These are phyloP conservation scores for Corylus americana DNA, from an alignment of 306 rosid species.

Conservation along the genomic window DNA sequence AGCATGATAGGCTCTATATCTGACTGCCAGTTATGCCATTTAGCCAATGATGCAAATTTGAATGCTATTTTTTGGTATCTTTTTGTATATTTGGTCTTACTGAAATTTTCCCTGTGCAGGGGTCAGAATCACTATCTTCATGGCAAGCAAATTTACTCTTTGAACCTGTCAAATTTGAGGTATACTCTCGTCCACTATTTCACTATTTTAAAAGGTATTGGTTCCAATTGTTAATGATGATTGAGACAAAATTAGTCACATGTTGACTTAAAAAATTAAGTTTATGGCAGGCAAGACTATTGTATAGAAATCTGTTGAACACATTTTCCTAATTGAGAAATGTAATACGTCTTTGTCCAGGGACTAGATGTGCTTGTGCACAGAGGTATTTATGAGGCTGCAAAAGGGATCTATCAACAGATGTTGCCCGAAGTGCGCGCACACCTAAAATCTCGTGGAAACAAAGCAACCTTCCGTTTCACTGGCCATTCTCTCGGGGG, in stretches of 20 bases:
- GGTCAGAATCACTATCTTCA: conserved; percentile 87
- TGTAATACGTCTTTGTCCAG: conserved; percentile 33
- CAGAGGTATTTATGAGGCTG: conserved; percentile 97
- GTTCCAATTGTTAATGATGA: neutral
- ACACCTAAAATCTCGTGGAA: conserved; percentile 65
- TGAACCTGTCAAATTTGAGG: conserved; percentile 92
- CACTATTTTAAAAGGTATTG: neutral
- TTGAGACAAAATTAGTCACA: neutral
- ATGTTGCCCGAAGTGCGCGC: conserved; percentile 79
- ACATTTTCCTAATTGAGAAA: conserved; percentile 19
- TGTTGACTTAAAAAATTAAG: neutral
- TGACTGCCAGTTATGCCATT: neutral
- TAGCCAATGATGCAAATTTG: conserved; percentile 8
- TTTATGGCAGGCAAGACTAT: neutral
- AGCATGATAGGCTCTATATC: neutral
- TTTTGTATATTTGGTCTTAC: neutral
- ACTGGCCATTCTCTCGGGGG: conserved; percentile 98
- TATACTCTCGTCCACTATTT: conserved; percentile 17
- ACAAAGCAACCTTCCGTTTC: conserved; percentile 72
- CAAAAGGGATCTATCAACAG: conserved; percentile 87
- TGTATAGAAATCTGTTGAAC: neutral
- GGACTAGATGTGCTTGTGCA: conserved; percentile 83
- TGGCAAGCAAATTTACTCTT: conserved; percentile 99
- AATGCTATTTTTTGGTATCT: conserved; percentile 5
- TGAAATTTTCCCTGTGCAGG: conserved; percentile 43